Evolutionary conservation across 1,284 basidiomycete genomes (phyloP).

Genomic region (Cutaneotrichosporon sp.): DNA sequence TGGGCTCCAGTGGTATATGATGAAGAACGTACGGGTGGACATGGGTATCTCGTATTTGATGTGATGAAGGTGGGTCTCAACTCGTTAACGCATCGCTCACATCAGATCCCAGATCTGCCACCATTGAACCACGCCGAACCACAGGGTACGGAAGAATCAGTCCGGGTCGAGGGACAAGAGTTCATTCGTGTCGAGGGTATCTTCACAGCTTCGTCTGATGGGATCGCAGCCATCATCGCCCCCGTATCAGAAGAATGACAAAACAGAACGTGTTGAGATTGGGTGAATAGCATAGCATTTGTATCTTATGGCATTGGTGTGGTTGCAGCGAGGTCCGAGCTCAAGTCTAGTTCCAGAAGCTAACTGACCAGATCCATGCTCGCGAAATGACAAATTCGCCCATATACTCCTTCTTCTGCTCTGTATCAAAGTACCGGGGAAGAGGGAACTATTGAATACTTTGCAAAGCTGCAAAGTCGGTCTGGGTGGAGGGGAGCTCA

Average conservation of each 20-base stretch:
- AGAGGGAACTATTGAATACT: too few species aligned
- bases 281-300: too few species aligned
- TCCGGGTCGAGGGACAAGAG: conserved; percentile 36
- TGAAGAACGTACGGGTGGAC: conserved; percentile 34
- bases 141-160: conserved; percentile 41
- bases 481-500: too few species aligned
- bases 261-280: too few species aligned
- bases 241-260: background rate
- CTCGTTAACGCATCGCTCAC: background rate
- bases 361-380: too few species aligned
- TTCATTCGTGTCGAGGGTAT: conserved; percentile 47
- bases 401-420: too few species aligned
- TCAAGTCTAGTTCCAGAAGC: too few species aligned
- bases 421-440: too few species aligned
- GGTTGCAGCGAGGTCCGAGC: too few species aligned
- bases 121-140: conserved; percentile 31
- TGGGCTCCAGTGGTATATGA: conserved; percentile 39
- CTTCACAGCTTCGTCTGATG: conserved; percentile 44
- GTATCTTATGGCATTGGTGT: too few species aligned
- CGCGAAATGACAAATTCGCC: too few species aligned
- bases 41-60: conserved; percentile 40
- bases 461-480: too few species aligned
- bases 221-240: conserved; percentile 41
- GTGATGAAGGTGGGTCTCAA: conserved; percentile 36
- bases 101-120: conserved; percentile 40